Percentiles rank a stretch among this genome's conserved stretches.
Conservation (phyloP, 257 asterid genomes). For the Nicotiana paniculata region DNA sequence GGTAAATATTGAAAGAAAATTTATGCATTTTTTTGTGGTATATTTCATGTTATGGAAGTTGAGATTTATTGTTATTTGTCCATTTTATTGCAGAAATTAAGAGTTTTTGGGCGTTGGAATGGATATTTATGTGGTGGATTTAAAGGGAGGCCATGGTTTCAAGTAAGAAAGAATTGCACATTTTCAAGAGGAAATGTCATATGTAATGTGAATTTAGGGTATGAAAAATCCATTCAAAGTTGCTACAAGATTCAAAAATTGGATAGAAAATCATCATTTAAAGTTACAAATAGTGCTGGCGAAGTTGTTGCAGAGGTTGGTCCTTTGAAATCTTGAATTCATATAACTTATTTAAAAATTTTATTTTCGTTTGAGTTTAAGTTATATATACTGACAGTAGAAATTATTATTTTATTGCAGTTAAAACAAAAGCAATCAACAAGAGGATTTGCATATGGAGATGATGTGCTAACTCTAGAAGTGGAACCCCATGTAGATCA, state of each 20-base stretch:
- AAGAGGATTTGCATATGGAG: slow-evolving; percentile 54
- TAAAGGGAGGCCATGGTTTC: slow-evolving; percentile 39
- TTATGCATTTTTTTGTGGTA: not conserved
- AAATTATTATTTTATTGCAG: slow-evolving; percentile 20
- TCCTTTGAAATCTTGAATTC: not conserved
- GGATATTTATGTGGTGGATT: slow-evolving; percentile 42
- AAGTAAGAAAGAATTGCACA: slow-evolving; percentile 33
- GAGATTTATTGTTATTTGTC: not conserved
- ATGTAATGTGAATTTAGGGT: slow-evolving; percentile 32
- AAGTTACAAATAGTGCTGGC: slow-evolving; percentile 41
- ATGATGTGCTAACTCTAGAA: slow-evolving; percentile 57
- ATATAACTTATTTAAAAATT: not conserved
- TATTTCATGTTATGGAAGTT: not conserved
- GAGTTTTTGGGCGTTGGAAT: slow-evolving; percentile 40
- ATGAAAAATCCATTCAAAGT: slow-evolving; percentile 17
- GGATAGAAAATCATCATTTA: slow-evolving; percentile 42
- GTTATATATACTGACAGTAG: not conserved
- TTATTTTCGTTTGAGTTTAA: not conserved
- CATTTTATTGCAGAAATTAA: slow-evolving; percentile 31
- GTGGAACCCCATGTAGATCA: slow-evolving; percentile 64
- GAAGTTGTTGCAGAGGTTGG: slow-evolving; percentile 56
- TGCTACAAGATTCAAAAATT: slow-evolving; percentile 34
- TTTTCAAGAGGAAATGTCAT: slow-evolving; percentile 21
- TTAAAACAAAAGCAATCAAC: slow-evolving; percentile 45
- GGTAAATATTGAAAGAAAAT: slow-evolving; percentile 20